A percentile compares a stretch with the other conserved stretches of the same genome.
Conservation (phyloP, 1,284 basidiomycete species). For the Trametes pubescens region DNA sequence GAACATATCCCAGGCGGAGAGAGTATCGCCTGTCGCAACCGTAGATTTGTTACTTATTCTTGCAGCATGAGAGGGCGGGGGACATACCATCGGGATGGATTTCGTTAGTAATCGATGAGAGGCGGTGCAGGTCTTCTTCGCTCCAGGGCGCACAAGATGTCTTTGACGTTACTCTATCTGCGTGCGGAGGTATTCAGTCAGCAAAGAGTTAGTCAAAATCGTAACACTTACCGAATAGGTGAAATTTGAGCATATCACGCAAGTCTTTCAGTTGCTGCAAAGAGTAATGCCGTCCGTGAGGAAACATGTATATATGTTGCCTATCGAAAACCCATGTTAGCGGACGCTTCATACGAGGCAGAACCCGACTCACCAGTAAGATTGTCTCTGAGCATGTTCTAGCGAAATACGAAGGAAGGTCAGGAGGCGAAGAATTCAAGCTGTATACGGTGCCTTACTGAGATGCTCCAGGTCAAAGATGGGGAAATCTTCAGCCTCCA, state of each 20-base stretch:
- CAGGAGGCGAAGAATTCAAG: too few relatives aligned
- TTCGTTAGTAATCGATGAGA: slow-evolving; percentile 18
- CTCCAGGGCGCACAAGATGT: slow-evolving; percentile 30
- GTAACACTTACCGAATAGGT: slow-evolving; percentile 21
- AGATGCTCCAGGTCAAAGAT: slow-evolving; percentile 25
- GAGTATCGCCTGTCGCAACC: neutral
- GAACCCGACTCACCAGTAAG: neutral
- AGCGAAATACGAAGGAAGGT: neutral
- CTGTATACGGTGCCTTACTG: slow-evolving; percentile 15
- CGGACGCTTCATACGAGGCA: neutral
- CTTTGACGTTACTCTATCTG: slow-evolving; percentile 34
- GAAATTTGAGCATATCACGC: slow-evolving; percentile 10
- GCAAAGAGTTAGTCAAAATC: neutral
- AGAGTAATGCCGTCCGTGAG: slow-evolving; percentile 13
- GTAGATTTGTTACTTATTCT: neutral
- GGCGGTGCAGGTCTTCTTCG: slow-evolving; percentile 18
- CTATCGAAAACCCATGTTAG: slow-evolving; percentile 6
- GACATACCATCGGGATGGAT: slow-evolving; percentile 15
- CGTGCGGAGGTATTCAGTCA: too few relatives aligned
- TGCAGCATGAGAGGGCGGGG: slow-evolving; percentile 6
- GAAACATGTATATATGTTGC: slow-evolving; percentile 34
- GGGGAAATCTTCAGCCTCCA: neutral
- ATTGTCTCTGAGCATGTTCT: slow-evolving; percentile 13
- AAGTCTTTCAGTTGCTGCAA: slow-evolving; percentile 12
- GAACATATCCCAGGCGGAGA: neutral